A percentile compares a stretch with the other conserved stretches of the same genome.
These are phyloP conservation scores for Kandelia obovata DNA, from an alignment of 345 rosid genomes.

Conservation along the genomic window DNA sequence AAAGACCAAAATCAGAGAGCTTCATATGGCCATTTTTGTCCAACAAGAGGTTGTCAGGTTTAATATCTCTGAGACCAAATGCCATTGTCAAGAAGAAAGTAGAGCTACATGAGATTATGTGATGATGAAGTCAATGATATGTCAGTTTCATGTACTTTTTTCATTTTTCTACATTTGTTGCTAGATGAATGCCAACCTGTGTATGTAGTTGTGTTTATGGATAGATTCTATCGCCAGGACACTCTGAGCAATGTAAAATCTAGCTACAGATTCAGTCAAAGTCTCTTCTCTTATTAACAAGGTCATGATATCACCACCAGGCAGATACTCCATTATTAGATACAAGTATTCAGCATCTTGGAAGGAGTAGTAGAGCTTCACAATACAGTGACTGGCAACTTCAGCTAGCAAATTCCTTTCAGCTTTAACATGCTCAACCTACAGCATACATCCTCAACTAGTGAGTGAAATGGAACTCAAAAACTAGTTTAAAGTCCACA, in stretches of 20 bases:
- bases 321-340: conserved; percentile 87
- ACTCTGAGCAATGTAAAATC: conserved; percentile 85
- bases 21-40: conserved; percentile 89
- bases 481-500: not conserved
- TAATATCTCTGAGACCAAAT: conserved; percentile 68
- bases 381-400: conserved; percentile 85
- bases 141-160: not conserved
- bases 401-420: conserved; percentile 97
- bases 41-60: conserved; percentile 89
- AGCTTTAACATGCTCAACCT: conserved; percentile 94
- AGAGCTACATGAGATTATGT: conserved; percentile 14
- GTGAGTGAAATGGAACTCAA: conserved; percentile 5
- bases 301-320: conserved; percentile 96
- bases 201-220: conserved; percentile 86
- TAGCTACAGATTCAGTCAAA: conserved; percentile 85
- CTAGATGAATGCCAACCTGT: conserved; percentile 52
- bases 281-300: conserved; percentile 92
- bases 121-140: conserved; percentile 7
- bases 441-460: conserved; percentile 9
- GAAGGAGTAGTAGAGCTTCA: conserved; percentile 86
- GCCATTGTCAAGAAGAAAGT: conserved; percentile 5
- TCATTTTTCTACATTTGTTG: not conserved
- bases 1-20: conserved; percentile 97
- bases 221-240: conserved; percentile 90
- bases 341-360: conserved; percentile 82